phyloP scores from a whole-genome alignment of 257 asterid genomes.

The Nemophila menziesii region DNA sequence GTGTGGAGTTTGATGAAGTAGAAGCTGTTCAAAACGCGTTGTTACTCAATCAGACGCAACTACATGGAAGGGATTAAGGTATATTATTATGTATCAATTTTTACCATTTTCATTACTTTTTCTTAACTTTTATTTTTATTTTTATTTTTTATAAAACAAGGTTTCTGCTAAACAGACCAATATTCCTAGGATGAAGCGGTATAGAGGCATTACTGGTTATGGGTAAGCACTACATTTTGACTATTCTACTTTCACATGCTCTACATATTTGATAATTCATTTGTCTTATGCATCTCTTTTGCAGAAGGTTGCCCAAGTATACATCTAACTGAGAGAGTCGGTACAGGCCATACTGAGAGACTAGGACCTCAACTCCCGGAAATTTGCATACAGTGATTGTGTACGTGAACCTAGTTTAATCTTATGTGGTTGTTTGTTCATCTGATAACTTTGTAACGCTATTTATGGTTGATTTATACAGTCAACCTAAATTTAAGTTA shows the following conservation, averaged over 20 bases:
- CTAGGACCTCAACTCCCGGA: not conserved
- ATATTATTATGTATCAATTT: conserved; percentile 5
- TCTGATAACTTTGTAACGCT: not conserved
- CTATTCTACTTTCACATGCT: not conserved
- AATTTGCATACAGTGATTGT: not conserved
- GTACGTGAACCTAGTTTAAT: not conserved
- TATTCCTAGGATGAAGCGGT: conserved; percentile 49
- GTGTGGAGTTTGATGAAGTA: conserved; percentile 36
- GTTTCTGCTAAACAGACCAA: conserved; percentile 51
- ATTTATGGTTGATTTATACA: too few species aligned
- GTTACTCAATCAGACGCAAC: conserved; percentile 27
- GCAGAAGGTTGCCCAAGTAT: conserved; percentile 47
- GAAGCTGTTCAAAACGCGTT: conserved; percentile 43
- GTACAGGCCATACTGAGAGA: conserved; percentile 40
- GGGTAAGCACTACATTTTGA: conserved; percentile 24
- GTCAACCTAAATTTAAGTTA: too few species aligned
- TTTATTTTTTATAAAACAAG: too few species aligned
- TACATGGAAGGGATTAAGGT: conserved; percentile 57
- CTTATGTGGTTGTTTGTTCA: not conserved
- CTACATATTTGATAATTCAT: not conserved
- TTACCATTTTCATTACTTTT: conserved; percentile 2
- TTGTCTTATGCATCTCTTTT: conserved; percentile 1
- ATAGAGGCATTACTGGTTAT: conserved; percentile 29
- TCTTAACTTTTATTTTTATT: conserved; percentile 4
- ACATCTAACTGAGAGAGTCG: conserved; percentile 42